Base-by-base conservation (phyloP, 2,329 filamentous ascomycete species). In the Calonectria hongkongensis region DNA sequence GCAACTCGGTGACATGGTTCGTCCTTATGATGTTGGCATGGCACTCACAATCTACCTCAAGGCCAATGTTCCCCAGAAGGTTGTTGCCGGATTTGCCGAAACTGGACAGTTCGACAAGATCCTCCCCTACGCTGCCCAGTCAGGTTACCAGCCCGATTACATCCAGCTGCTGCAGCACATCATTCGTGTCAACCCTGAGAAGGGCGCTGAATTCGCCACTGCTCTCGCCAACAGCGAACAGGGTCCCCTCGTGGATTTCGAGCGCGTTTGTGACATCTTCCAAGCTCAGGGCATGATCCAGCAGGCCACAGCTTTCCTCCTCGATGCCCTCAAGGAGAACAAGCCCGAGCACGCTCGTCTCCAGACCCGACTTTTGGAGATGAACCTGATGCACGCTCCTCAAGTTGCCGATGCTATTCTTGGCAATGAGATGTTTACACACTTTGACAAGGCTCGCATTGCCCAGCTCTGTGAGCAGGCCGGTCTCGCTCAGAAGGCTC, bases 371-470 rank as follows among this genome's bases (percentile, higher is more conserved):
- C 90, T 99, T 3, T 88, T 99, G 69, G 97, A 99, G 89, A 98
- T 99, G 96, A 99, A 99, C 85, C 87, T 99, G 75, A 90, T 98
- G 85, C 97, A 98, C 79, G 97, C 97, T 1, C 97, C 97, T 64
- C 97, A 98, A 84, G 97, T 99, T 68, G 97, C 97, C 4, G 97
- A 99, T 84, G 97, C 97, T 41, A 99, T 99, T 78, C 91, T 99
- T 48, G 95, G 96, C 77, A 99, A 99, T 81, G 95, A 98, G 80
- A 98, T 99, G 94, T 98, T 99, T 86, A 95, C 95, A 0, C 92
- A 99, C 86, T 99, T 98, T 81, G 97, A 99, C 86, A 97, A 95
- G 87, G 87, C 92, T 56, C 94, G 95, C 75, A 94, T 99, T 84
- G 95, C 96, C 28, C 91, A 93, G 76, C 90, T 99, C 68, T 99